Base-by-base conservation (phyloP, 441 rosid species). In the Melastoma candidum region DNA sequence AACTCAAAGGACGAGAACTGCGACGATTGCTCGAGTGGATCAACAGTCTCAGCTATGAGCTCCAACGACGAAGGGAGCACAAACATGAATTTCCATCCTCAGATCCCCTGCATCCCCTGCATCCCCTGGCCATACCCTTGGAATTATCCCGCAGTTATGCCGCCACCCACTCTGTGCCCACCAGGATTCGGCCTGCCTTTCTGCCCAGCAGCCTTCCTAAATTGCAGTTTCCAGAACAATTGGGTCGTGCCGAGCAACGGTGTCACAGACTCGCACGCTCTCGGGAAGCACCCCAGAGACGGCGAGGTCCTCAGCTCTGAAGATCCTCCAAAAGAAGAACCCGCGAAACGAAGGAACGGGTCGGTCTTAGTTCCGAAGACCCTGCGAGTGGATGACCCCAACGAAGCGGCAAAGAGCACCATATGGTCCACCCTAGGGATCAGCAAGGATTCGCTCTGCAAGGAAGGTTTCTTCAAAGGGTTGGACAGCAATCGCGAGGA, bases 351-450 rank as follows among this genome's bases (percentile, higher is more conserved):
- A 57, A 74, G 65, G 53, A 80, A 71, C 9, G 71, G 79, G 44
- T 26, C 70, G 10, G 74, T 83, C 45, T 46, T 86, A 53, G 79
- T 76, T 49, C 95, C 97, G 0, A 90, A 87, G 67, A 87, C 75
- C 7, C 57, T 90, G 50, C 75, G 96, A 67, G 73, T 84, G 43
- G 94, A 78, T 53, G 92, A 87, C 56, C 97, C 96, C 0, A 71
- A 53, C 39, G 95, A 90, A 68, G 92, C 96, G 1, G 95, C 97
- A 10, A 90, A 81, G 73, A 90, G 97, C 66, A 87, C 97, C 7
- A 90, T 90, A 71, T 90, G 97, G 97, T 72, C 84, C 63, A 87
- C 96, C 0, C 74, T 87, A 0, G 97, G 96, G 50, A 84, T 90
- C 58, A 81, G 76, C 76, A 80, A 87, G 51, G 97, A 84, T 46